Percentiles rank a stretch among this genome's conserved stretches.
Evolutionary conservation across 2,329 filamentous ascomycete species (phyloP).

Genomic region (Talaromyces sp.): DNA sequence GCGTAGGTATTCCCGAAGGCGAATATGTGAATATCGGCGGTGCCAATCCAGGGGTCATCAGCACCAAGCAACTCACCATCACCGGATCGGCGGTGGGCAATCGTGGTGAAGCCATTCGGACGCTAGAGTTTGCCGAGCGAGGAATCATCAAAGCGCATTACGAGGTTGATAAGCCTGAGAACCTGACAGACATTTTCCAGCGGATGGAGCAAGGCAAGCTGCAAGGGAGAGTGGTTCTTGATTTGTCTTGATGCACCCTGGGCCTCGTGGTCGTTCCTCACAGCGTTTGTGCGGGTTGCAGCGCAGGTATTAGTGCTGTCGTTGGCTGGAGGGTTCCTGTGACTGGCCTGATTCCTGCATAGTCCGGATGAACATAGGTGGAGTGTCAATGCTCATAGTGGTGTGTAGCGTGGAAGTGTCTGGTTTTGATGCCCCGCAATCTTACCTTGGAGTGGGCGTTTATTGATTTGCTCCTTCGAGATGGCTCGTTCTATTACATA

Average conservation of each 20-base stretch:
- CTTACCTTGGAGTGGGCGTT: neutral
- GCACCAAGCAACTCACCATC: conserved; percentile 43
- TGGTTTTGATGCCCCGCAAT: neutral
- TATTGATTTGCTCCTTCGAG: neutral
- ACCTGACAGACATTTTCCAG: conserved; percentile 43
- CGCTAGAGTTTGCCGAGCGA: conserved; percentile 45
- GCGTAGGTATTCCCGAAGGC: conserved; percentile 49
- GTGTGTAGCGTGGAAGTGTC: neutral
- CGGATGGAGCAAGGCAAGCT: conserved; percentile 42
- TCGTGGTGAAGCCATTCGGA: conserved; percentile 47
- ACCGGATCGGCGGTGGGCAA: conserved; percentile 50
- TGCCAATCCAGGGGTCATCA: conserved; percentile 39
- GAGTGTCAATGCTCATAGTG: too few relatives aligned
- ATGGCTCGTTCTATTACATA: neutral
- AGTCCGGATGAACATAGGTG: neutral
- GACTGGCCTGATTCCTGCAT: neutral
- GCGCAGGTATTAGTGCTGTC: neutral
- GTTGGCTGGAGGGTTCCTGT: neutral
- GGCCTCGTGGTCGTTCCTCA: too few relatives aligned
- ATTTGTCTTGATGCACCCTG: conserved; percentile 28
- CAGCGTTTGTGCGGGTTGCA: neutral
- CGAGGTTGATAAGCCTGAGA: conserved; percentile 45
- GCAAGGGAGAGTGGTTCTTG: conserved; percentile 46
- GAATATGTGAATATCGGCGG: conserved; percentile 41
- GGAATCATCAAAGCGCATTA: conserved; percentile 45